A percentile compares a stretch with the other conserved stretches of the same genome.
Evolutionary conservation across 208 protist species (phyloP).

Genomic region (Plasmodiophora brassicae): DNA sequence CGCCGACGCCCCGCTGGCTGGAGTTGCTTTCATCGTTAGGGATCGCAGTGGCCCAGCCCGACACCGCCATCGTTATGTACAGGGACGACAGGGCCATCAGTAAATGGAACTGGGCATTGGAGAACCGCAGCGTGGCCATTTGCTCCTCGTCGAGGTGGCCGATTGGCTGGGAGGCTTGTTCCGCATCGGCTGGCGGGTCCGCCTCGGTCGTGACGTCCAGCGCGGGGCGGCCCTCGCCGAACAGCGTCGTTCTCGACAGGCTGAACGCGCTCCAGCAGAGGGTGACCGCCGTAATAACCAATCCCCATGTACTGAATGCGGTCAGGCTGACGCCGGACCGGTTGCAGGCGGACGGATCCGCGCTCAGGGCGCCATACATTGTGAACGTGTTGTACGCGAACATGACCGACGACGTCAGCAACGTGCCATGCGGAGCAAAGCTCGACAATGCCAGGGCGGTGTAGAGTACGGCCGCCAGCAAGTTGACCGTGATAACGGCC

Average conservation of each 20-base stretch:
- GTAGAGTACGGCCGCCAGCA: not conserved
- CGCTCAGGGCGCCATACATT: not conserved
- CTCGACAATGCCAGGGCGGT: not conserved
- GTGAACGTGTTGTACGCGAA: not conserved
- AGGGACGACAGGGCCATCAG: slow-evolving; percentile 25
- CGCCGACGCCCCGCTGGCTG: not conserved
- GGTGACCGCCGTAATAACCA: not conserved
- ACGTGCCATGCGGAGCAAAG: not conserved
- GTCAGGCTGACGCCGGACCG: not conserved
- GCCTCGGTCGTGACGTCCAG: not conserved
- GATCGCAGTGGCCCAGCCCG: not conserved
- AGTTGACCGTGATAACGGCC: not conserved
- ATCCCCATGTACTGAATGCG: not conserved
- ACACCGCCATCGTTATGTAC: slow-evolving; percentile 13
- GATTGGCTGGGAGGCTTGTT: not conserved
- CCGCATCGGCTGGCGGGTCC: not conserved
- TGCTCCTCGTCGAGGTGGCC: not conserved
- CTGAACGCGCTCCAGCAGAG: slow-evolving; percentile 3
- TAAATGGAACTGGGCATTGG: slow-evolving; percentile 13
- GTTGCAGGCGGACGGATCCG: not conserved
- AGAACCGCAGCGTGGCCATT: not conserved
- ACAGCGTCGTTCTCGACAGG: not conserved
- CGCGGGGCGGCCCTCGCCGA: too few relatives aligned
- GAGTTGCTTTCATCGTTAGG: not conserved
- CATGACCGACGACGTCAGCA: slow-evolving; percentile 22